Base-by-base conservation (phyloP, 2,329 filamentous ascomycete species). In the Boeremia lycopersici region DNA sequence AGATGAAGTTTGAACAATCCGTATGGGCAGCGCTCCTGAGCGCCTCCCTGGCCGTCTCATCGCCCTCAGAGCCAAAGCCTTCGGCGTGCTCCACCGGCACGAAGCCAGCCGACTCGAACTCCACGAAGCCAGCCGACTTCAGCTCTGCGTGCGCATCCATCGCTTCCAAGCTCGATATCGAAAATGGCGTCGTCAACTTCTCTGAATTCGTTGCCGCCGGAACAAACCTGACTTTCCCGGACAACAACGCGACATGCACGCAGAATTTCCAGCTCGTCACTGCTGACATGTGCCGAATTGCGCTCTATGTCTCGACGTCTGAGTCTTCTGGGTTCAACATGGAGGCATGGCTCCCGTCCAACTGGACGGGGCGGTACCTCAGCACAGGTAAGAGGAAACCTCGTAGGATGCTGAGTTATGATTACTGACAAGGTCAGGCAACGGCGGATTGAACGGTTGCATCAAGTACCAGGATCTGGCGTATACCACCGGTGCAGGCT, bases 301-400 rank as follows among this genome's bases (percentile, higher is more conserved):
- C 69, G 4, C 69, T 78, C 40, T 69, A 75, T 42, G 74, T 78
- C 3, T 63, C 73, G 8, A 79, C 77, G 1, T 74, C 73, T 6
- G 63, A 69, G 23, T 67, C 71, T 35, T 77, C 73, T 13, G 76
- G 74, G 9, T 75, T 79, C 53, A 74, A 66, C 7, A 73, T 79
- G 65, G 78, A 80, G 61, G 74, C 76, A 11, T 80, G 77, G 77
- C 61, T 80, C 19, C 78, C 78, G 12, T 67, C 63, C 4, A 73
- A 73, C 42, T 77, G 75, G 73, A 76, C 70, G 10, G 75, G 75
- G 0, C 67, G 76, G 5, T 76, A 76, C 51, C 31, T 68, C 9
- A 62, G 63, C 28, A 52, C 41, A 15, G 60, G 53, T 56, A 44
- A 19, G 33, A n/a, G 7, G 1, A 11, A 5, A 1, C 12, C 7